Conservation (phyloP, 2,329 filamentous ascomycete species). For the Arthrinium puccinioides region DNA sequence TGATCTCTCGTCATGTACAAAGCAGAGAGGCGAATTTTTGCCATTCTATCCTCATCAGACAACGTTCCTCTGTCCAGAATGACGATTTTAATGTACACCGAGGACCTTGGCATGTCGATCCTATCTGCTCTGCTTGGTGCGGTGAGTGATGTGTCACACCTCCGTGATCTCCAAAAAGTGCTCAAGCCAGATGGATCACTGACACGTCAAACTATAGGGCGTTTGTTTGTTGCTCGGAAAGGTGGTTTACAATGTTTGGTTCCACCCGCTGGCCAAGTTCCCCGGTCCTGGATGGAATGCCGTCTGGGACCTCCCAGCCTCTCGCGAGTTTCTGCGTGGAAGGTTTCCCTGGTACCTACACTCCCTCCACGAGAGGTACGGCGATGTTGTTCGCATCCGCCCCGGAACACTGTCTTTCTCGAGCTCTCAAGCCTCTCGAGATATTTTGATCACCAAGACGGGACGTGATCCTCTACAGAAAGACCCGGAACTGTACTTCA, state of each 20-base stretch:
- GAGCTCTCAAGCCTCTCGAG: constrained; percentile 18
- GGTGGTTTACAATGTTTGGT: constrained; percentile 2
- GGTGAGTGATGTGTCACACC: too few relatives aligned
- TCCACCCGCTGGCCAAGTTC: constrained; percentile 2
- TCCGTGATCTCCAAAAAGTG: too few relatives aligned
- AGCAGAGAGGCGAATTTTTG: too few relatives aligned
- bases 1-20: too few relatives aligned
- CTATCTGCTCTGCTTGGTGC: too few relatives aligned
- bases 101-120: too few relatives aligned
- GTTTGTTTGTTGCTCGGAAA: not conserved
- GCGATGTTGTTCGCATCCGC: constrained; percentile 20
- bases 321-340: not conserved
- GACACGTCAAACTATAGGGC: too few relatives aligned
- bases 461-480: constrained; percentile 4
- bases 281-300: constrained; percentile 1
- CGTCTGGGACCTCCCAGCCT: not conserved
- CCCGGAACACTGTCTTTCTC: constrained; percentile 25
- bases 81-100: too few relatives aligned
- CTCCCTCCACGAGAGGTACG: constrained; percentile 20
- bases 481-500: constrained; percentile 1
- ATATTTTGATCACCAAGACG: constrained; percentile 12
- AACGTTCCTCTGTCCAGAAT: too few relatives aligned
- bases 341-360: constrained; percentile 13
- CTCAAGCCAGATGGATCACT: too few relatives aligned
- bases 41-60: too few relatives aligned